Evolutionary conservation across 805 yeast genomes (phyloP).

Genomic region (Crinitomyces ghanaensis): DNA sequence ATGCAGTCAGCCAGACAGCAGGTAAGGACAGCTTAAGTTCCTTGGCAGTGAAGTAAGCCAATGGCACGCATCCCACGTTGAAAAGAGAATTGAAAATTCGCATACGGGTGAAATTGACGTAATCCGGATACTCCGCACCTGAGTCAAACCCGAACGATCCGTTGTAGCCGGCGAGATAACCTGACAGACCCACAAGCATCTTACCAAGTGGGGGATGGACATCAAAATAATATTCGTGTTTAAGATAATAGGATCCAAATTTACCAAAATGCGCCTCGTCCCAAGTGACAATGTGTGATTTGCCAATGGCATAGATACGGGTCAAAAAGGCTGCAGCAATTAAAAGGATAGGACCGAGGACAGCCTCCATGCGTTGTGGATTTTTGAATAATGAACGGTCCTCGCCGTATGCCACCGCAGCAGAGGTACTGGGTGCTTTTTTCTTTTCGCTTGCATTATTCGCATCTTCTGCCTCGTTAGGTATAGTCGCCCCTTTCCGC

Average conservation of each 20-base stretch:
- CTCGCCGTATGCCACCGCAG: slow-evolving; percentile 93
- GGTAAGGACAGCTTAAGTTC: slow-evolving; percentile 60
- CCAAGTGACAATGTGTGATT: slow-evolving; percentile 71
- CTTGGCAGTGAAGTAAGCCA: slow-evolving; percentile 73
- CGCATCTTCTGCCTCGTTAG: no score
- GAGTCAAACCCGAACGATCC: slow-evolving; percentile 87
- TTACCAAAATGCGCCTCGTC: slow-evolving; percentile 98
- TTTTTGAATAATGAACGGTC: no score
- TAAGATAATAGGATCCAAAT: slow-evolving; percentile 83
- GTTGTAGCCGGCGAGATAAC: slow-evolving; percentile 74
- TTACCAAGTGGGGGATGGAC: slow-evolving; percentile 97
- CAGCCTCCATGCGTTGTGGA: no score
- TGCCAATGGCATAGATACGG: slow-evolving; percentile 54
- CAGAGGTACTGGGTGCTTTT: no score
- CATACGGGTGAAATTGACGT: slow-evolving; percentile 69
- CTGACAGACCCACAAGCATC: slow-evolving; percentile 80
- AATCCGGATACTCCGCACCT: slow-evolving; percentile 64
- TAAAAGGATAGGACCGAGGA: no score
- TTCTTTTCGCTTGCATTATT: no score
- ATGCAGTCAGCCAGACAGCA: slow-evolving; percentile 65
- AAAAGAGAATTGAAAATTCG: slow-evolving; percentile 78
- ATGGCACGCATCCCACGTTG: slow-evolving; percentile 74
- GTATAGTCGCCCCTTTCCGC: no score
- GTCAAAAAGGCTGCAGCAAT: slow-evolving; percentile 48
- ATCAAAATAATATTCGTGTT: slow-evolving; percentile 86